Evolutionary conservation across 768 basidiomycete species (phyloP).

Genomic region (Strobilomyces confusus): DNA sequence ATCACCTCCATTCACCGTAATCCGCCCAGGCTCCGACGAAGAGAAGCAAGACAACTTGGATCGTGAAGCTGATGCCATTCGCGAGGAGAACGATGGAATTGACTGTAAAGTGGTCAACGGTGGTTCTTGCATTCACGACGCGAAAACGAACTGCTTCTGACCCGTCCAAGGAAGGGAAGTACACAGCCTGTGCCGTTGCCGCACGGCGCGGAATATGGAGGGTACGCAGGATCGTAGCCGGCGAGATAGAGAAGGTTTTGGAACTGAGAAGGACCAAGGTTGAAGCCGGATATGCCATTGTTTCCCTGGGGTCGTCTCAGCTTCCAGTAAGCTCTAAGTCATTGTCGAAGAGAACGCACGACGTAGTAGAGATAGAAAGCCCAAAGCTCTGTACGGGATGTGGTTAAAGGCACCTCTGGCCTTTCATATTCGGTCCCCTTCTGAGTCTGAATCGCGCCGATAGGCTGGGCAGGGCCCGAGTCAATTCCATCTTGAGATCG

Average conservation of each 20-base stretch:
- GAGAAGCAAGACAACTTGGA: slow-evolving; percentile 65
- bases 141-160: slow-evolving; percentile 50
- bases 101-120: slow-evolving; percentile 35
- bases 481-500: neutral
- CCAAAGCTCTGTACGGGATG: slow-evolving; percentile 51
- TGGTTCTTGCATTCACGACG: neutral
- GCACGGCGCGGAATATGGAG: slow-evolving; percentile 52
- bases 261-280: slow-evolving; percentile 72
- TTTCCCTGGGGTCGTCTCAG: slow-evolving; percentile 43
- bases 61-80: slow-evolving; percentile 75
- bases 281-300: slow-evolving; percentile 64
- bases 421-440: neutral
- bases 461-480: neutral
- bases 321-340: neutral
- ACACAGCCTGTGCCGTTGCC: slow-evolving; percentile 50
- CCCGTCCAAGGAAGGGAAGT: slow-evolving; percentile 57
- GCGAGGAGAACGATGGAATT: slow-evolving; percentile 77
- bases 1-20: slow-evolving; percentile 73
- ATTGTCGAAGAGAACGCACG: slow-evolving; percentile 23
- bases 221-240: slow-evolving; percentile 63
- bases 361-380: slow-evolving; percentile 59
- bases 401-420: slow-evolving; percentile 22
- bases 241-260: slow-evolving; percentile 70
- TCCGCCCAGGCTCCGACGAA: slow-evolving; percentile 76
- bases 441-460: no score